Percentiles rank a stretch among this genome's conserved stretches.
phyloP scores from a whole-genome alignment of 306 rosid genomes.

The Cicer bijugum region DNA sequence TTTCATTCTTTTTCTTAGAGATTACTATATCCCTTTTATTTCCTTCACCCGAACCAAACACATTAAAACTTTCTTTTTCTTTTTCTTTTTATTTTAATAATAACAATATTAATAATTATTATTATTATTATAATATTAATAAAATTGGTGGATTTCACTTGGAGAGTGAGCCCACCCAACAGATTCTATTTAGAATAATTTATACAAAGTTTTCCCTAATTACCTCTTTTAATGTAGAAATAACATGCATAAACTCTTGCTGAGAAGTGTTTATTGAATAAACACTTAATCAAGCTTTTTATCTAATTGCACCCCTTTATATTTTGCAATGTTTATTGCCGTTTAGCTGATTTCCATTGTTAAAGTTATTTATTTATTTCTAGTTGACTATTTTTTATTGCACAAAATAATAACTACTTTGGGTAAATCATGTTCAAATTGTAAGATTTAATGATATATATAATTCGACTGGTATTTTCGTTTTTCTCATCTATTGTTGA shows the following conservation, averaged over 20 bases:
- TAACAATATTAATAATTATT: too few species aligned
- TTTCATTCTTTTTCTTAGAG: too few species aligned
- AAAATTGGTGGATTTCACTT: too few species aligned
- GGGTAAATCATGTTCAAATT: constrained; percentile 9
- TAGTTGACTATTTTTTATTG: constrained; percentile 6
- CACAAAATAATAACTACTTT: background rate
- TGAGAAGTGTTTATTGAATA: constrained; percentile 1
- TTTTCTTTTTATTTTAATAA: too few species aligned
- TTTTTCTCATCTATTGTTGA: constrained; percentile 9
- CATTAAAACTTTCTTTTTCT: too few species aligned
- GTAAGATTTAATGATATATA: constrained; percentile 19
- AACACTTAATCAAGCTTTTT: background rate
- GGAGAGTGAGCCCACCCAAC: too few species aligned
- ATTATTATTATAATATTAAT: too few species aligned
- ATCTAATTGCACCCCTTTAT: background rate
- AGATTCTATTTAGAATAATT: background rate
- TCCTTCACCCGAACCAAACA: too few species aligned
- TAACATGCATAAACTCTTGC: background rate
- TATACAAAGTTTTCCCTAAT: background rate
- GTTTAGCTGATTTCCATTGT: background rate
- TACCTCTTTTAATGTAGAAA: background rate
- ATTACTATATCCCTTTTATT: too few species aligned
- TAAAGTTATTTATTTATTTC: background rate
- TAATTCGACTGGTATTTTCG: background rate
- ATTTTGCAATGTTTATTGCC: background rate